A percentile compares a stretch with the other conserved stretches of the same genome.
phyloP scores from a whole-genome alignment of 2,329 filamentous ascomycete genomes.

The Alternaria sp. region DNA sequence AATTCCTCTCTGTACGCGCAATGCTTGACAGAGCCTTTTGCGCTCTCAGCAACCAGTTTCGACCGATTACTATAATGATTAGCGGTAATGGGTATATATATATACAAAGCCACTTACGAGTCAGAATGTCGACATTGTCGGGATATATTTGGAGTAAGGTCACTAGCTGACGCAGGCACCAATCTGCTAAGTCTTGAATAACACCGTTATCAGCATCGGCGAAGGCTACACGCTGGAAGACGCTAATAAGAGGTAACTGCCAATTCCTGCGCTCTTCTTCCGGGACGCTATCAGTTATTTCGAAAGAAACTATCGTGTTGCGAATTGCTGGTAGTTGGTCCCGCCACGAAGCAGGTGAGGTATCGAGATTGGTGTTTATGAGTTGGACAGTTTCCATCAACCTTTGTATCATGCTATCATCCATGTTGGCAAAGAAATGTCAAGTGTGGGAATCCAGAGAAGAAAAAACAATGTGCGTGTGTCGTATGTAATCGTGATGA shows the following conservation, averaged over 20 bases:
- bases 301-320: slow-evolving; percentile 26
- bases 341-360: slow-evolving; percentile 43
- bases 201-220: slow-evolving; percentile 58
- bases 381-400: slow-evolving; percentile 40
- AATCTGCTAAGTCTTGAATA: slow-evolving; percentile 58
- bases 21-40: slow-evolving; percentile 61
- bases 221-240: slow-evolving; percentile 61
- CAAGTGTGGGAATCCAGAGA: not conserved
- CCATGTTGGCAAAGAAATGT: slow-evolving; percentile 16
- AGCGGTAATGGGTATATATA: not conserved
- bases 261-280: slow-evolving; percentile 27
- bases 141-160: slow-evolving; percentile 56
- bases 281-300: slow-evolving; percentile 27
- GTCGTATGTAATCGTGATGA: not conserved
- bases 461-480: not conserved
- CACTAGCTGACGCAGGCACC: slow-evolving; percentile 61
- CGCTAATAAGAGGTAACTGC: slow-evolving; percentile 47
- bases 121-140: slow-evolving; percentile 54
- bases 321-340: slow-evolving; percentile 34
- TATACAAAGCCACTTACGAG: slow-evolving; percentile 45
- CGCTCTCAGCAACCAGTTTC: slow-evolving; percentile 62
- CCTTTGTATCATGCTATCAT: slow-evolving; percentile 21
- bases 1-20: slow-evolving; percentile 55
- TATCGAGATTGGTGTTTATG: slow-evolving; percentile 46
- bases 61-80: slow-evolving; percentile 56